Percentiles rank a stretch among this genome's conserved stretches.
phyloP scores from a whole-genome alignment of 2,329 filamentous ascomycete genomes.

The Alternaria atra region DNA sequence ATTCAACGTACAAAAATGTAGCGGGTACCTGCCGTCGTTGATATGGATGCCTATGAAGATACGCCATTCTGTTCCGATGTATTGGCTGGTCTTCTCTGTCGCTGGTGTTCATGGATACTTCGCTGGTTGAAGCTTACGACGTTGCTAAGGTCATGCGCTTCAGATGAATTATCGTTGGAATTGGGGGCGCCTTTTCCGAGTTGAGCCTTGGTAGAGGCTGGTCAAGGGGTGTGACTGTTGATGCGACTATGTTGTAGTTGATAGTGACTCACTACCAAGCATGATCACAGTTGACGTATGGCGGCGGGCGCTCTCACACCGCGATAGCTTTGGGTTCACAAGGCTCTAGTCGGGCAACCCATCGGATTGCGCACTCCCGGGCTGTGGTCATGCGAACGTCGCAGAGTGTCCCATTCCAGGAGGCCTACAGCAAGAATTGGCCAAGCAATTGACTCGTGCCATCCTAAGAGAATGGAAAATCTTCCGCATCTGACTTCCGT shows the following conservation, averaged over 20 bases:
- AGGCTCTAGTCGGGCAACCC: not conserved
- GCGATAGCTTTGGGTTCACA: too few relatives aligned
- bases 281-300: not conserved
- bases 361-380: not conserved
- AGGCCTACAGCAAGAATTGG: not conserved
- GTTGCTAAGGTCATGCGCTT: constrained; percentile 13
- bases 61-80: constrained; percentile 3
- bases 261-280: constrained; percentile 1
- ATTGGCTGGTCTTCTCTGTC: not conserved
- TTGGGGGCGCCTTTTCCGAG: not conserved
- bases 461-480: not conserved
- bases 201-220: not conserved
- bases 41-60: constrained; percentile 12
- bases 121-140: constrained; percentile 11
- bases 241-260: constrained; percentile 1
- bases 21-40: constrained; percentile 13
- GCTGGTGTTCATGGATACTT: not conserved
- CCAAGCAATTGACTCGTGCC: not conserved
- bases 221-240: not conserved
- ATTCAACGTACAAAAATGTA: constrained; percentile 5
- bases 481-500: not conserved
- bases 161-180: constrained; percentile 4
- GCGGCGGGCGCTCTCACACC: not conserved
- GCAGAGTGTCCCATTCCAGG: not conserved
- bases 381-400: not conserved